Percentiles rank a stretch among this genome's conserved stretches.
phyloP scores from a whole-genome alignment of 345 rosid genomes.

The Brassica rapa region DNA sequence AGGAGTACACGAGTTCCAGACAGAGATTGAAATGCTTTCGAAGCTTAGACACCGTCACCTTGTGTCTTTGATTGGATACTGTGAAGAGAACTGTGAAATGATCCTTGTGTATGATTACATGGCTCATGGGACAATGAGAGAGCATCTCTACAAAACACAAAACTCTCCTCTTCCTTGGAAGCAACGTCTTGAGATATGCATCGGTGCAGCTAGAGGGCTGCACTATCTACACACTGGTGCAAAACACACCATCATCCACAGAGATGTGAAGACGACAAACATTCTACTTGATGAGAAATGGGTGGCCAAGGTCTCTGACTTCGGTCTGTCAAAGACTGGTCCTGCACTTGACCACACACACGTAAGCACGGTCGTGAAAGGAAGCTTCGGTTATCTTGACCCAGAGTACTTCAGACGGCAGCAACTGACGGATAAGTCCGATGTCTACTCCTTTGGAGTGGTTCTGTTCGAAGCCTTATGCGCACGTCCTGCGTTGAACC shows the following conservation, averaged over 20 bases:
- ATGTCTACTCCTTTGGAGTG: constrained; percentile 97
- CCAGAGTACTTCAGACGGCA: constrained; percentile 59
- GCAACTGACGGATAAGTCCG: constrained; percentile 95
- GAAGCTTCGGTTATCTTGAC: background rate
- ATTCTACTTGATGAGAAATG: background rate
- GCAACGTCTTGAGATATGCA: constrained; percentile 46
- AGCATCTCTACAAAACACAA: constrained; percentile 93
- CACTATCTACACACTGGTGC: background rate
- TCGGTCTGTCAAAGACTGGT: background rate
- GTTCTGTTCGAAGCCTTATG: constrained; percentile 90
- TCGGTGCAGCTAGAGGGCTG: background rate
- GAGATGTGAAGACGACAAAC: background rate
- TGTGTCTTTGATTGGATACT: background rate
- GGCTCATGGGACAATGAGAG: constrained; percentile 94
- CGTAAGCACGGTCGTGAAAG: background rate
- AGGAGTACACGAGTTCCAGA: constrained; percentile 96
- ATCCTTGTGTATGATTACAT: constrained; percentile 94
- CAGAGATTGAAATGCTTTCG: constrained; percentile 46
- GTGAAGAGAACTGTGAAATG: constrained; percentile 80
- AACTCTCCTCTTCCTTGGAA: constrained; percentile 89
- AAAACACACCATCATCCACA: background rate
- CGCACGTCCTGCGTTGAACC: constrained; percentile 96
- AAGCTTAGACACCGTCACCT: constrained; percentile 4
- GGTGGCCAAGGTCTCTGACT: background rate
- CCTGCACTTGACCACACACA: background rate